Percentiles rank a stretch among this genome's conserved stretches.
Conservation (phyloP, 148 eudicot species). For the Selenicereus undatus region DNA sequence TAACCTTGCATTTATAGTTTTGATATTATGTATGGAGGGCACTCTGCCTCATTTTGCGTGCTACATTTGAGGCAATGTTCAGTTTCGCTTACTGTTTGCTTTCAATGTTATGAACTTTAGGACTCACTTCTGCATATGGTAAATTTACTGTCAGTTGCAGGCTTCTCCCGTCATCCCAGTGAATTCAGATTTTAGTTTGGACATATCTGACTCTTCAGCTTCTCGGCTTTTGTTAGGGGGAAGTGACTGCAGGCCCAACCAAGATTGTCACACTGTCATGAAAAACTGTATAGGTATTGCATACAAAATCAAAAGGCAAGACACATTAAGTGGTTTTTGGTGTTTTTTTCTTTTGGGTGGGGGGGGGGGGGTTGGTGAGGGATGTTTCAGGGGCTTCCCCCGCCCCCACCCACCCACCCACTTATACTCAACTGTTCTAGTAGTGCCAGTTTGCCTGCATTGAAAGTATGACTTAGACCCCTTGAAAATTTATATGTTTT, state of each 20-base stretch:
- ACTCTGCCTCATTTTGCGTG: not conserved
- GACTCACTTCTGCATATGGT: not conserved
- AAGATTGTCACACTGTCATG: not conserved
- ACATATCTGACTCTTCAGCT: not conserved
- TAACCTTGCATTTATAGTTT: not conserved
- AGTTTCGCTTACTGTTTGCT: not conserved
- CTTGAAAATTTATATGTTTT: not conserved
- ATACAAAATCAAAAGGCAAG: too few species aligned
- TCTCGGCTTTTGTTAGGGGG: not conserved
- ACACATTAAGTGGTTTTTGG: too few species aligned
- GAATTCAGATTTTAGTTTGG: slow-evolving; percentile 56
- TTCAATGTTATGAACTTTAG: not conserved
- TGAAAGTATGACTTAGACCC: not conserved
- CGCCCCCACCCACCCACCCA: too few species aligned
- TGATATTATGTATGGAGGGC: not conserved
- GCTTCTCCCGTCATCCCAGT: slow-evolving; percentile 60
- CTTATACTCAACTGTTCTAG: too few species aligned
- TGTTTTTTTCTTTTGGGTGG: not conserved
- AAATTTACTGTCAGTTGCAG: slow-evolving; percentile 43
- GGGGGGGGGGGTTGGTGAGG: not conserved
- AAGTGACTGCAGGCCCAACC: too few species aligned
- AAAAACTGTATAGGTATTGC: too few species aligned
- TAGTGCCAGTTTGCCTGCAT: not conserved
- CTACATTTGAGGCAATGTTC: not conserved
- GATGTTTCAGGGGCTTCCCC: too few species aligned